Percentiles rank a stretch among this genome's conserved stretches.
Conservation (phyloP, 305 asterid genomes). For the Fraxinus xanthoxyloides region DNA sequence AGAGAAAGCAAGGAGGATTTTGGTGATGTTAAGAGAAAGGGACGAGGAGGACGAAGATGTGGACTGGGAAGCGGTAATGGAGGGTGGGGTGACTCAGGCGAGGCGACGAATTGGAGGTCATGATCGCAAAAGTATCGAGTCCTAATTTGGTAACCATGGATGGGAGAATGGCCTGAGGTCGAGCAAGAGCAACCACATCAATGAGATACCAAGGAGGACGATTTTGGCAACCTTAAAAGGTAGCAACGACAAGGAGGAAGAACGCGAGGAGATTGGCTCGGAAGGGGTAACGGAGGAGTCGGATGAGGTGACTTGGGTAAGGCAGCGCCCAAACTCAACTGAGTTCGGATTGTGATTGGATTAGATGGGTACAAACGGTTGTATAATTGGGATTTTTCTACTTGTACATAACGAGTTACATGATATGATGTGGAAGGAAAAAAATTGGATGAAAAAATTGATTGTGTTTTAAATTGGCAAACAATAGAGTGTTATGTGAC, state of each 20-base stretch:
- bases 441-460: too few species aligned
- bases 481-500: too few species aligned
- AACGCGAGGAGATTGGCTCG: neutral
- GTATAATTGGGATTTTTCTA: neutral
- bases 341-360: slow-evolving; percentile 37
- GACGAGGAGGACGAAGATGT: slow-evolving; percentile 43
- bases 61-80: slow-evolving; percentile 68
- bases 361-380: neutral
- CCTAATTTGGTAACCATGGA: neutral
- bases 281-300: neutral
- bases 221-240: neutral
- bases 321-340: slow-evolving; percentile 40
- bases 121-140: neutral
- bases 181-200: neutral
- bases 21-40: slow-evolving; percentile 44
- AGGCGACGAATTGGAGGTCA: slow-evolving; percentile 46
- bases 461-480: too few species aligned
- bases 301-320: neutral
- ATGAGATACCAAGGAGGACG: neutral
- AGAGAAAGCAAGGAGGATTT: slow-evolving; percentile 58
- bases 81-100: slow-evolving; percentile 53
- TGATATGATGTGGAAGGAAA: too few species aligned
- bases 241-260: neutral
- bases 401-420: too few species aligned
- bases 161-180: neutral